Evolutionary conservation across 116 monocot genomes (phyloP).

Genomic region (Thalassia testudinum): DNA sequence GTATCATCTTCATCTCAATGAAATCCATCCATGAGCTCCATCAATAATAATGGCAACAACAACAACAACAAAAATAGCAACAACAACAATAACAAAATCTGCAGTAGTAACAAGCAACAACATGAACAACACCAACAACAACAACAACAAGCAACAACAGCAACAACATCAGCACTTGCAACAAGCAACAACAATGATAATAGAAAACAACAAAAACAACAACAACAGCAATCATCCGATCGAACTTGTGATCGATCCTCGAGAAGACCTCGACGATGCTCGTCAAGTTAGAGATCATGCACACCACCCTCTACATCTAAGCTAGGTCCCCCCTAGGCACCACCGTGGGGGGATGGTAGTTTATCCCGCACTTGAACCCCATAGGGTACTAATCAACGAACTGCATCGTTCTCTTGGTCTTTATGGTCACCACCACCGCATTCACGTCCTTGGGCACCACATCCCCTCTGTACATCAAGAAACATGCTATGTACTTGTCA

Average conservation of each 20-base stretch:
- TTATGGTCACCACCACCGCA: conserved; percentile 19
- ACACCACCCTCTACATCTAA: conserved; percentile 8
- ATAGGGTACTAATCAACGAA: conserved; percentile 26
- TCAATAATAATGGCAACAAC: too few species aligned
- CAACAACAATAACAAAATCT: too few species aligned
- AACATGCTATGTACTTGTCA: conserved; percentile 27
- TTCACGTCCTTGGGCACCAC: conserved; percentile 26
- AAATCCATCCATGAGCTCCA: too few species aligned
- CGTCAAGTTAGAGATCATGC: conserved; percentile 13
- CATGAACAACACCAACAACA: too few species aligned
- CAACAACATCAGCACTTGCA: too few species aligned
- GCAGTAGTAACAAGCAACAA: too few species aligned
- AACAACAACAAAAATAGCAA: too few species aligned
- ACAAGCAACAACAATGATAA: too few species aligned
- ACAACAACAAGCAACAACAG: too few species aligned
- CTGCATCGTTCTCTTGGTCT: conserved; percentile 26
- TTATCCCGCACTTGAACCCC: conserved; percentile 14
- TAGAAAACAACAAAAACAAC: too few species aligned
- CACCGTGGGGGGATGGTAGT: conserved; percentile 31
- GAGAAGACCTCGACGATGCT: conserved; percentile 12
- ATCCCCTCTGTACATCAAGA: conserved; percentile 22
- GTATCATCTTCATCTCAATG: too few species aligned
- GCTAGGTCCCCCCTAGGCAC: conserved; percentile 14
- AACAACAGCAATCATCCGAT: conserved; percentile 11
- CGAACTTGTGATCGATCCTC: conserved; percentile 14